phyloP scores from a whole-genome alignment of 768 basidiomycete genomes.

The Leccinum uliginosum region DNA sequence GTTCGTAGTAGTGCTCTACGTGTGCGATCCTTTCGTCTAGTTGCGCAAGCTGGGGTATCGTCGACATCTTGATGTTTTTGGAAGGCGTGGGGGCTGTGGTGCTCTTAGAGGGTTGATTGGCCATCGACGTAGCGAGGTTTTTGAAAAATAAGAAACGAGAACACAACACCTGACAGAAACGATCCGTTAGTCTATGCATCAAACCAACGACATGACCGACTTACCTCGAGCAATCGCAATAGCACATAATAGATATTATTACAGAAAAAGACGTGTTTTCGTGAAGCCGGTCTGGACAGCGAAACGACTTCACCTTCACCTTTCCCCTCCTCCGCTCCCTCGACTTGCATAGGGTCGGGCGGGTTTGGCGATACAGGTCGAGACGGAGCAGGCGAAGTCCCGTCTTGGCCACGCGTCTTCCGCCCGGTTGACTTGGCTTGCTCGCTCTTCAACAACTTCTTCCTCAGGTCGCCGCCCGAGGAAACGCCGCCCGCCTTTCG shows the following conservation, averaged over 20 bases:
- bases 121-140: conserved; percentile 49
- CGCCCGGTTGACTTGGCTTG: conserved; percentile 68
- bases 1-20: conserved; percentile 71
- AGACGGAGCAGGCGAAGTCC: conserved; percentile 52
- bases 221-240: conserved; percentile 80
- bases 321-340: conserved; percentile 28
- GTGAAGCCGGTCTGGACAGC: conserved; percentile 34
- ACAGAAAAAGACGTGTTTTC: conserved; percentile 70
- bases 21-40: conserved; percentile 37
- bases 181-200: conserved; percentile 1
- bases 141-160: conserved; percentile 80
- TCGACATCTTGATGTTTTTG: conserved; percentile 28
- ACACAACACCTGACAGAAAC: conserved; percentile 62
- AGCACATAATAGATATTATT: conserved; percentile 88
- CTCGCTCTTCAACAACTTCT: conserved; percentile 78
- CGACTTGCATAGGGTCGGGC: conserved; percentile 38
- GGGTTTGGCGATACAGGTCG: conserved; percentile 59
- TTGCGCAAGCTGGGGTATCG: conserved; percentile 24
- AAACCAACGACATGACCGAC: conserved; percentile 17
- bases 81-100: conserved; percentile 11
- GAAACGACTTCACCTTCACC: conserved; percentile 7
- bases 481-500: conserved; percentile 38
- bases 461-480: conserved; percentile 62
- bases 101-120: conserved; percentile 23
- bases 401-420: conserved; percentile 54